Conservation (phyloP, 768 basidiomycete species). For the Terana coerulea region DNA sequence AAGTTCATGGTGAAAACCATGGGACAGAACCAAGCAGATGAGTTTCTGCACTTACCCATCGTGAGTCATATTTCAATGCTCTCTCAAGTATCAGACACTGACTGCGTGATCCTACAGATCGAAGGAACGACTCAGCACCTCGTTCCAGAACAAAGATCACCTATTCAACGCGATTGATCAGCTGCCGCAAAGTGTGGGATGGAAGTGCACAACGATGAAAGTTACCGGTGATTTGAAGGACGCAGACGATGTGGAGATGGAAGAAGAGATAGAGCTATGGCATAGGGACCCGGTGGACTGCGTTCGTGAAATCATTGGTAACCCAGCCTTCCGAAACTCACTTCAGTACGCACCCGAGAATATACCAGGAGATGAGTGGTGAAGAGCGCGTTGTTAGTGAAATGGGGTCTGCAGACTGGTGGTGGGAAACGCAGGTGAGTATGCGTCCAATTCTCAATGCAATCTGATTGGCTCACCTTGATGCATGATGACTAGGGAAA, state of each 20-base stretch:
- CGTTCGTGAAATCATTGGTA: constrained; percentile 17
- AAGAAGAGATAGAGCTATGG: constrained; percentile 25
- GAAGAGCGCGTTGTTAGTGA: constrained; percentile 9
- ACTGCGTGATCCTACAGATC: background rate
- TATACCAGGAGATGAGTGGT: constrained; percentile 5
- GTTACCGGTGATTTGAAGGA: background rate
- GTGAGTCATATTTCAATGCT: constrained; percentile 7
- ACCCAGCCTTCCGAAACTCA: constrained; percentile 7
- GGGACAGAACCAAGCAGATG: background rate
- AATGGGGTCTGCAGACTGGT: constrained; percentile 21
- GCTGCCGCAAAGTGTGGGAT: background rate
- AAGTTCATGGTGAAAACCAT: background rate
- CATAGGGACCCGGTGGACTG: constrained; percentile 30
- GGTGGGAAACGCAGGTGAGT: constrained; percentile 25
- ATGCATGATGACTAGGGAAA: constrained; percentile 13
- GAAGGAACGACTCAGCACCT: background rate
- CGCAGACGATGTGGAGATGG: constrained; percentile 17
- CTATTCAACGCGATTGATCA: constrained; percentile 2
- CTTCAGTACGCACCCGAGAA: constrained; percentile 10
- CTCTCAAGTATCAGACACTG: background rate
- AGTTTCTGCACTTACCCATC: constrained; percentile 12
- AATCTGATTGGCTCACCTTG: constrained; percentile 9
- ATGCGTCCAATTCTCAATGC: background rate
- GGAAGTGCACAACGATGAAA: background rate
- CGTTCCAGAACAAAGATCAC: background rate